Conservation (phyloP, 208 protist genomes). For the Acanthamoeba sp. region DNA sequence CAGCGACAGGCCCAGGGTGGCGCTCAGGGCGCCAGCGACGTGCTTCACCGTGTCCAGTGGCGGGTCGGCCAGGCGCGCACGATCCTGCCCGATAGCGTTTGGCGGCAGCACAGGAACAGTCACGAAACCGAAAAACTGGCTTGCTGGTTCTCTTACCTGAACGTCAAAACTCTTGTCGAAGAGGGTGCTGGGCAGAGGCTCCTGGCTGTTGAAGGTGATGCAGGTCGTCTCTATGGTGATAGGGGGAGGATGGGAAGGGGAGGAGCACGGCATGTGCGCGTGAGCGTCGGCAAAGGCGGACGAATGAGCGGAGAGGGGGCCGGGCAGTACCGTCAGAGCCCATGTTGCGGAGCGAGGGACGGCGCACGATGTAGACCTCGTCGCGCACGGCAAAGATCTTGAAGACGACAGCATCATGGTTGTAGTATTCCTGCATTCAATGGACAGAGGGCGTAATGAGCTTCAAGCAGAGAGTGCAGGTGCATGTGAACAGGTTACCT, state of each 20-base stretch:
- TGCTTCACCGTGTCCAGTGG: conserved; percentile 43
- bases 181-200: conserved; percentile 73
- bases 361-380: conserved; percentile 76
- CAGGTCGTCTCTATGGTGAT: conserved; percentile 16
- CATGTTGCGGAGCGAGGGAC: conserved; percentile 80
- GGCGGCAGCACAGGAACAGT: not conserved
- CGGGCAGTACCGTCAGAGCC: not conserved
- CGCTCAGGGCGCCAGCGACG: conserved; percentile 69
- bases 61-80: conserved; percentile 48
- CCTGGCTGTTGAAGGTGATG: conserved; percentile 82
- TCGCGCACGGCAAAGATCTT: conserved; percentile 81
- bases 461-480: not conserved
- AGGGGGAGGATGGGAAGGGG: no score
- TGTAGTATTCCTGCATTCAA: conserved; percentile 76
- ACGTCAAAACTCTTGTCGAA: conserved; percentile 63
- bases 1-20: conserved; percentile 72
- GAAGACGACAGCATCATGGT: conserved; percentile 81
- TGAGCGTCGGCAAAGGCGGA: no score
- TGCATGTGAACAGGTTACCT: conserved; percentile 2
- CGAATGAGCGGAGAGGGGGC: not conserved
- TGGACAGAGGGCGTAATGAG: not conserved
- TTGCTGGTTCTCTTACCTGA: not conserved
- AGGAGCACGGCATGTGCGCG: no score
- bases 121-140: not conserved
- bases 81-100: not conserved